Evolutionary conservation across 2,329 filamentous ascomycete species (phyloP).

Genomic region (Colletotrichum paranaense): DNA sequence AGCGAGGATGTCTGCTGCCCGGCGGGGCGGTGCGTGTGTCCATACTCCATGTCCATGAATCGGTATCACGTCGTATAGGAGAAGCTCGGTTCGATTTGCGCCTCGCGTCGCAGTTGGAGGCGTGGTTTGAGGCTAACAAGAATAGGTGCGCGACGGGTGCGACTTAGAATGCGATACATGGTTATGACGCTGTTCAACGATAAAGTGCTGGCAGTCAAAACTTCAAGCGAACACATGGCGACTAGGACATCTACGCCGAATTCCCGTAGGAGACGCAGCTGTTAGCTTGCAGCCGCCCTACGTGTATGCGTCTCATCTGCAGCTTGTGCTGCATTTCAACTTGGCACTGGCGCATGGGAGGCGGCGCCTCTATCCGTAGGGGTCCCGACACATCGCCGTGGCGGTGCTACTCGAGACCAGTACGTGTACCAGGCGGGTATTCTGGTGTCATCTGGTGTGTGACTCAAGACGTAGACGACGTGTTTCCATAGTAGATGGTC

Average conservation of each 20-base stretch:
- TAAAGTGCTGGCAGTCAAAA: background rate
- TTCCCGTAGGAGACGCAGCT: conserved; percentile 11
- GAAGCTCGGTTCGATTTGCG: conserved; percentile 1
- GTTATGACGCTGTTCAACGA: background rate
- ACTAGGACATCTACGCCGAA: background rate
- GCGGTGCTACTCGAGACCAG: conserved; percentile 17
- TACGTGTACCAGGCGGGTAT: background rate
- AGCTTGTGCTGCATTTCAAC: conserved; percentile 19
- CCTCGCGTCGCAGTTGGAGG: conserved; percentile 10
- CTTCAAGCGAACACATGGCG: conserved; percentile 6
- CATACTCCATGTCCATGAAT: background rate
- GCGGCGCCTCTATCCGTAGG: conserved; percentile 9
- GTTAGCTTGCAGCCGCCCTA: conserved; percentile 30
- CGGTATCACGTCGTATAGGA: background rate
- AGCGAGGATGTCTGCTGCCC: conserved; percentile 9
- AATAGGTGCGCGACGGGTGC: background rate
- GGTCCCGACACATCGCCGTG: background rate
- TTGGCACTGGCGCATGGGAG: conserved; percentile 17
- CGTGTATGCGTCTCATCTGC: conserved; percentile 32
- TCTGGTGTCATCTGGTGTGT: conserved; percentile 1
- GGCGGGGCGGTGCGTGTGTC: conserved; percentile 19
- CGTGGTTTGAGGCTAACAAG: background rate
- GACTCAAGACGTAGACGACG: conserved; percentile 11
- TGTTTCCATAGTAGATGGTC: background rate
- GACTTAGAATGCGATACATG: background rate